Base-by-base conservation (phyloP, 75 land plant species). In the Ceratopteris richardii region DNA sequence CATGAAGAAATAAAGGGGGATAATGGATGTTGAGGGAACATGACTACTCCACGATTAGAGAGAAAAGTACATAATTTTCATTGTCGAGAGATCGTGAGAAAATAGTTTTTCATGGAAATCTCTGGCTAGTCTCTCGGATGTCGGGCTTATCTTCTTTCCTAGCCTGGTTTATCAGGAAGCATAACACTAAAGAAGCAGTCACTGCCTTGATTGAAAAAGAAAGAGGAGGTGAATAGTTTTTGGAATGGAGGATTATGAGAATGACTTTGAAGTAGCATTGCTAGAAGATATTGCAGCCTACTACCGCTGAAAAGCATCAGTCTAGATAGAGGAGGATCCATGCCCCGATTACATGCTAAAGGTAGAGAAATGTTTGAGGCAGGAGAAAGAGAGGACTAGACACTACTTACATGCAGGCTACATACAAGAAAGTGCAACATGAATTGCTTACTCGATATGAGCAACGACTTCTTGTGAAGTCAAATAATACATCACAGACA, bases 341-440 rank as follows among this genome's bases (percentile, higher is more conserved):
- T 92, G 97, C 71, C 94, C 97, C 18, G 86, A 82, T 62, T 92
- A 92, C 73, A 88, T 88, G 89, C 71, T 88, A 23, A 88, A 92
- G 79, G 95, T 78, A 48, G 96, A 94, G 66, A 90, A 94, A 36
- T 94, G 96, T 56, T 61, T 94, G 59, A 94, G 77, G 51, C 46
- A 79, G 14, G 98, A 94, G 73, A 94, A 79, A 48, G 96, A 94
- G 23, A 81, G 96, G 51, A 87, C 89, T 52, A 60, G 81, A 21
- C 87, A 86, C 66, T 94, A 94, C 57, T 54, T 94, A 47, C 98
- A 89, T 68, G 73, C 85, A 7, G 86, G 87, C 59, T 89, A 90
- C 64, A 90, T 89, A 64, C 74, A 66, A 60, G 97, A 87, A 73
- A 75, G 97, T 91, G 12, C 86, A 91, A 63, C 75, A 84, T 56